phyloP scores from a whole-genome alignment of 768 basidiomycete genomes.

The Trametes gibbosa region DNA sequence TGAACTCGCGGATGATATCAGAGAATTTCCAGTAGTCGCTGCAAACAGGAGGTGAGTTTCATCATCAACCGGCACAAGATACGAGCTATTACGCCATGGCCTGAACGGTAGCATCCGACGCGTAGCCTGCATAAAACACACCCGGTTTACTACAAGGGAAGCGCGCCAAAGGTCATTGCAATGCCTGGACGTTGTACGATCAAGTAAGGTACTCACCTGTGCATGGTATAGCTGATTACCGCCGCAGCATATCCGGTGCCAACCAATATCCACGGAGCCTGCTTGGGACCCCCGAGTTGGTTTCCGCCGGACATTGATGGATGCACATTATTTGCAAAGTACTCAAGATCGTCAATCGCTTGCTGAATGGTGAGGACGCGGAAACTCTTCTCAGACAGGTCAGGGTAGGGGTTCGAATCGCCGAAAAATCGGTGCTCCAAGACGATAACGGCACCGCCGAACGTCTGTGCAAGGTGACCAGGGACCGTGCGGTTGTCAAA shows the following conservation, averaged over 20 bases:
- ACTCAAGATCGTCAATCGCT: constrained; percentile 66
- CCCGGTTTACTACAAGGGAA: constrained; percentile 43
- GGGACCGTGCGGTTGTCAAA: constrained; percentile 60
- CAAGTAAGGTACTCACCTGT: constrained; percentile 39
- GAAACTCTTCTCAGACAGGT: constrained; percentile 57
- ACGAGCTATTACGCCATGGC: constrained; percentile 35
- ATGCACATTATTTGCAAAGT: constrained; percentile 62
- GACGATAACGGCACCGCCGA: constrained; percentile 58
- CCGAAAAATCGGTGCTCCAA: constrained; percentile 76
- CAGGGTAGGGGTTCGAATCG: constrained; percentile 62
- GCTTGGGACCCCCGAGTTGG: constrained; percentile 46
- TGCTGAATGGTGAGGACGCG: constrained; percentile 64
- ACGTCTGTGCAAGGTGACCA: constrained; percentile 61
- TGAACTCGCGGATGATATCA: constrained; percentile 59
- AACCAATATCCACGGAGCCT: constrained; percentile 40
- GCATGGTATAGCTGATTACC: constrained; percentile 62
- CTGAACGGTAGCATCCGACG: constrained; percentile 60
- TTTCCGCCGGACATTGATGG: constrained; percentile 67
- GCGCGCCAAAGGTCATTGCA: too few species aligned
- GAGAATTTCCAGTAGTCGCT: constrained; percentile 63
- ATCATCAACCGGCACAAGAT: neutral
- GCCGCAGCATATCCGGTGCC: constrained; percentile 45
- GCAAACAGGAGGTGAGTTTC: neutral
- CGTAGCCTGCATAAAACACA: constrained; percentile 58
- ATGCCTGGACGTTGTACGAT: too few species aligned